Percentiles rank a stretch among this genome's conserved stretches.
Conservation (phyloP, 2,329 filamentous ascomycete species). For the Cyphellophora attinorum region DNA sequence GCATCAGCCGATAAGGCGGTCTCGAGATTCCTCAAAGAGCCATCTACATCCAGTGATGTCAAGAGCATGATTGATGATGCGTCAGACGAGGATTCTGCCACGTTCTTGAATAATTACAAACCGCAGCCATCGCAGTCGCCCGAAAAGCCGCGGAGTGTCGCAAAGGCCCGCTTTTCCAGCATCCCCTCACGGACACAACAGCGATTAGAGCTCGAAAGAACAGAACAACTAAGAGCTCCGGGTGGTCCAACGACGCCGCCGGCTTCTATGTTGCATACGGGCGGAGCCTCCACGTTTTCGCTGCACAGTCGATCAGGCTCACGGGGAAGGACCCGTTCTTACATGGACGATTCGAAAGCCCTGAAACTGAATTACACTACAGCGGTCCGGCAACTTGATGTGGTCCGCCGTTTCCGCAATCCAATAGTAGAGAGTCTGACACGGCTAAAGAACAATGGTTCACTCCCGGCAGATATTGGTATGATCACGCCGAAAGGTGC, state of each 20-base stretch:
- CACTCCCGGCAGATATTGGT: conserved; percentile 8
- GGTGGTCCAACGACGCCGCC: conserved; percentile 32
- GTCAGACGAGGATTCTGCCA: conserved; percentile 35
- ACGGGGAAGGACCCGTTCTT: conserved; percentile 7
- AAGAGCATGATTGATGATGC: conserved; percentile 28
- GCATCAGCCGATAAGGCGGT: conserved; percentile 39
- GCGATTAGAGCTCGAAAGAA: conserved; percentile 37
- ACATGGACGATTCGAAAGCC: conserved; percentile 21
- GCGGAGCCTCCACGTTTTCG: conserved; percentile 14
- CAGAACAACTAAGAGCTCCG: conserved; percentile 26
- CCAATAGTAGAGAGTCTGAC: conserved; percentile 34
- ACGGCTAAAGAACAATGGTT: conserved; percentile 21
- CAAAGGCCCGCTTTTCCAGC: conserved; percentile 22
- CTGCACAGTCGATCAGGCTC: conserved; percentile 21
- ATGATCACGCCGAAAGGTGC: conserved; percentile 1
- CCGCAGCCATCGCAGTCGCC: conserved; percentile 36
- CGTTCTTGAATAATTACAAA: conserved; percentile 38
- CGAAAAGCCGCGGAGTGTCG: conserved; percentile 18
- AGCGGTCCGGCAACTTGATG: conserved; percentile 30
- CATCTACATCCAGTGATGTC: conserved; percentile 16
- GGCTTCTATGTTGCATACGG: conserved; percentile 24
- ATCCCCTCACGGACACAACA: conserved; percentile 36
- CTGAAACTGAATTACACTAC: conserved; percentile 35
- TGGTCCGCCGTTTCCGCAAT: conserved; percentile 35
- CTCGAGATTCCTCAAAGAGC: conserved; percentile 32